These are phyloP conservation scores for Xylaria sp. DNA, from an alignment of 2,329 filamentous ascomycete species.

Conservation along the genomic window DNA sequence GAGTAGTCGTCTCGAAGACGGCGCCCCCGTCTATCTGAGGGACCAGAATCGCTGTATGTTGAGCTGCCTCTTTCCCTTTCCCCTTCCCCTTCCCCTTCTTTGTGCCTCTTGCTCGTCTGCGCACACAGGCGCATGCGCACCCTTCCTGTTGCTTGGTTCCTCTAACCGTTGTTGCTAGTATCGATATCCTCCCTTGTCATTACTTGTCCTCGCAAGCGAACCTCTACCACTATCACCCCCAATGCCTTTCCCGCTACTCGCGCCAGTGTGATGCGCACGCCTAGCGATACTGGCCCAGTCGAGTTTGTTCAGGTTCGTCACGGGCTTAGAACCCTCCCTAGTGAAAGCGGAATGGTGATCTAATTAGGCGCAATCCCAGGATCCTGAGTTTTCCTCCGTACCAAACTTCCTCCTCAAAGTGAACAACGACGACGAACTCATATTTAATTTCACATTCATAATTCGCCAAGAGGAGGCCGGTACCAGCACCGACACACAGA, in stretches of 20 bases:
- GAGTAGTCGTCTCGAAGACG: conserved; percentile 88
- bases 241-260: conserved; percentile 88
- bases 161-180: conserved; percentile 65
- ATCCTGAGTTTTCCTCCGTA: conserved; percentile 72
- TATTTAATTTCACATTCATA: conserved; percentile 92
- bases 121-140: conserved; percentile 39
- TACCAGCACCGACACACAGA: conserved; percentile 73
- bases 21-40: conserved; percentile 80
- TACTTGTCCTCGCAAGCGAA: conserved; percentile 81
- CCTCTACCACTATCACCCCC: conserved; percentile 79
- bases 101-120: conserved; percentile 14
- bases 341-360: conserved; percentile 33
- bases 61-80: conserved; percentile 15
- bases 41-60: conserved; percentile 87
- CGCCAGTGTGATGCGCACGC: conserved; percentile 76
- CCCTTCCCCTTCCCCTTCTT: too few species aligned
- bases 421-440: conserved; percentile 88
- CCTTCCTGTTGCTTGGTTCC: not conserved
- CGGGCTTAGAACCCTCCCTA: conserved; percentile 24
- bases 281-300: conserved; percentile 78
- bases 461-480: conserved; percentile 69
- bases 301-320: conserved; percentile 88
- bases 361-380: conserved; percentile 61
- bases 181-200: conserved; percentile 85
- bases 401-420: conserved; percentile 88